Conservation (phyloP, 2,329 filamentous ascomycete genomes). For the Diaporthe vexans region DNA sequence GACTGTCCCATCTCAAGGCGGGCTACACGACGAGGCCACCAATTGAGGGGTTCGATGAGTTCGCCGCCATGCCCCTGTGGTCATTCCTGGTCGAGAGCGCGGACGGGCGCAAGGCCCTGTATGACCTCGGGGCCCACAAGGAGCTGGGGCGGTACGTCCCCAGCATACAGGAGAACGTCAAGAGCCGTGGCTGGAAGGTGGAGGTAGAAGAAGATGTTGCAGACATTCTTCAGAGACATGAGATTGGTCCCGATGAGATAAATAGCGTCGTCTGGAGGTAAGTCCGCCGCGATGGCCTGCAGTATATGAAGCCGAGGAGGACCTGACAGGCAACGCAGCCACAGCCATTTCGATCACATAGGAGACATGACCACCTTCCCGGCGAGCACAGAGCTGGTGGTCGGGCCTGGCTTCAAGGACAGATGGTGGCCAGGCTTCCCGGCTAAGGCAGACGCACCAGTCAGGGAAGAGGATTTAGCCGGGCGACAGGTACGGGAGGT, state of each 20-base stretch:
- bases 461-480: constrained; percentile 29
- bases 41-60: constrained; percentile 13
- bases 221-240: constrained; percentile 39
- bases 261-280: constrained; percentile 42
- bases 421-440: constrained; percentile 44
- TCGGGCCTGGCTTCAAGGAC: constrained; percentile 46
- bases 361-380: constrained; percentile 45
- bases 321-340: constrained; percentile 38
- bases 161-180: constrained; percentile 17
- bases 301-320: background rate
- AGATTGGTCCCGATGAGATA: constrained; percentile 34
- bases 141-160: constrained; percentile 32
- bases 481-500: constrained; percentile 39
- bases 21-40: constrained; percentile 1
- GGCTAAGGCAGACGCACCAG: constrained; percentile 40
- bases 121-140: constrained; percentile 31
- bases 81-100: constrained; percentile 37
- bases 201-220: constrained; percentile 32
- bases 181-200: constrained; percentile 11
- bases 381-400: constrained; percentile 43
- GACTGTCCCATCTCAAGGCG: background rate
- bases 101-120: constrained; percentile 27
- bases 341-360: constrained; percentile 47
- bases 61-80: constrained; percentile 14
- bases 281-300: background rate